Conservation (phyloP, 495 filamentous ascomycete genomes). For the Neurospora sp. region DNA sequence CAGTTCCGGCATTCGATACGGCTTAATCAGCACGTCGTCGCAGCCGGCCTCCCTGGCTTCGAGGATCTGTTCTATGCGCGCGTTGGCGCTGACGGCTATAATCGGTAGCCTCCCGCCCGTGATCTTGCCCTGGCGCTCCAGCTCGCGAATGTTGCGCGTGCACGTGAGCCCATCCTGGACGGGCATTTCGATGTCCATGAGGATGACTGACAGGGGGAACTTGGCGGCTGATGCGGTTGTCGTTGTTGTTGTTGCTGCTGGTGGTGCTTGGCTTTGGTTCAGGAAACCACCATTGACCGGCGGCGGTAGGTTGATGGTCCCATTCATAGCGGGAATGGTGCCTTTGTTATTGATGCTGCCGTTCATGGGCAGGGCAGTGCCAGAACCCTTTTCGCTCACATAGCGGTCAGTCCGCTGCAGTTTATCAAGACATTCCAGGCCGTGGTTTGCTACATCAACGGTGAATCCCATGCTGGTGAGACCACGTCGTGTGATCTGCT, state of each 20-base stretch:
- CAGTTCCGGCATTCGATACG: constrained; percentile 36
- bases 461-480: constrained; percentile 52
- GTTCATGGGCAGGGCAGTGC: neutral
- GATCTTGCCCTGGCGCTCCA: constrained; percentile 43
- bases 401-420: constrained; percentile 19
- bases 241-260: constrained; percentile 16
- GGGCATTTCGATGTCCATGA: constrained; percentile 85
- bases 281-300: constrained; percentile 1
- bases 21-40: constrained; percentile 37
- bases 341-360: constrained; percentile 14
- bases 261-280: constrained; percentile 1
- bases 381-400: constrained; percentile 12
- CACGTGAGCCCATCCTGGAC: constrained; percentile 70
- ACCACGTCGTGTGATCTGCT: constrained; percentile 55
- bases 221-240: neutral
- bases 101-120: constrained; percentile 52
- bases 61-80: constrained; percentile 53
- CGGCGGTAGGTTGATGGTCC: neutral
- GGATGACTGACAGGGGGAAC: constrained; percentile 36
- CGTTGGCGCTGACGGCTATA: constrained; percentile 71
- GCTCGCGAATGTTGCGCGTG: constrained; percentile 52
- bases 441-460: constrained; percentile 62
- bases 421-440: constrained; percentile 59
- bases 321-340: neutral
- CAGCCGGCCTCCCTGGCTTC: constrained; percentile 54